These are phyloP conservation scores for Tylopilus rubrobrunneus DNA, from an alignment of 768 basidiomycete genomes.

Conservation along the genomic window DNA sequence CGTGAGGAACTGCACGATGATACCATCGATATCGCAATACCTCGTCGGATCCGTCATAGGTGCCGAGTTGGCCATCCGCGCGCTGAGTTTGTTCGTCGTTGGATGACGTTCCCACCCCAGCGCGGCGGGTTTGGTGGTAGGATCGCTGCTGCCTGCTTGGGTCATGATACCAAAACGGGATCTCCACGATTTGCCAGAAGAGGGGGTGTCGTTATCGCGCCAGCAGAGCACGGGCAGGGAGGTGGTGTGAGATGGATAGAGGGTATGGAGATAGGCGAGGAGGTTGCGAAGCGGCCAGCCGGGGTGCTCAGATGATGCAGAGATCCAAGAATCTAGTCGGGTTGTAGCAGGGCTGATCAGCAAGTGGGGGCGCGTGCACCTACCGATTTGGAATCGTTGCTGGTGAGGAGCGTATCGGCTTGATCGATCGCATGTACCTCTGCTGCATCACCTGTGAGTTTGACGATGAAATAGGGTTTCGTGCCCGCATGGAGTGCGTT, in stretches of 20 bases:
- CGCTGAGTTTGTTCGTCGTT: conserved; percentile 76
- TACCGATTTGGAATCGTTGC: conserved; percentile 40
- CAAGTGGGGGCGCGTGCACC: conserved; percentile 12
- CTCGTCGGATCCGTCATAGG: conserved; percentile 94
- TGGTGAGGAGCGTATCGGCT: conserved; percentile 55
- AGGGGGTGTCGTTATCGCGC: conserved; percentile 58
- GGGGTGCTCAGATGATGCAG: conserved; percentile 65
- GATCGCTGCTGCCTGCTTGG: conserved; percentile 13
- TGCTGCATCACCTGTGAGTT: conserved; percentile 32
- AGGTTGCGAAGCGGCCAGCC: conserved; percentile 96
- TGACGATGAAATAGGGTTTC: conserved; percentile 62
- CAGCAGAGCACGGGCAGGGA: conserved; percentile 70
- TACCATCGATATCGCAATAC: conserved; percentile 34
- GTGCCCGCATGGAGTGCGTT: conserved; percentile 39
- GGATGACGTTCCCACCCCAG: conserved; percentile 96
- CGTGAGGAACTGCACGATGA: background rate
- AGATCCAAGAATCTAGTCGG: conserved; percentile 67
- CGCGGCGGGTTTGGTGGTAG: conserved; percentile 47
- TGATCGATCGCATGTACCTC: conserved; percentile 53
- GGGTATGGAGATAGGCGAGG: conserved; percentile 70
- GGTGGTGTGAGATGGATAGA: conserved; percentile 47
- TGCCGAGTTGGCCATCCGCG: conserved; percentile 84
- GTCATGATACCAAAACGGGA: conserved; percentile 58
- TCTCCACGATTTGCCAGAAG: conserved; percentile 45
- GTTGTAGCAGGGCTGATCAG: conserved; percentile 17